These are phyloP conservation scores for Aphanoascus verrucosus DNA, from an alignment of 2,329 filamentous ascomycete genomes.

Conservation along the genomic window DNA sequence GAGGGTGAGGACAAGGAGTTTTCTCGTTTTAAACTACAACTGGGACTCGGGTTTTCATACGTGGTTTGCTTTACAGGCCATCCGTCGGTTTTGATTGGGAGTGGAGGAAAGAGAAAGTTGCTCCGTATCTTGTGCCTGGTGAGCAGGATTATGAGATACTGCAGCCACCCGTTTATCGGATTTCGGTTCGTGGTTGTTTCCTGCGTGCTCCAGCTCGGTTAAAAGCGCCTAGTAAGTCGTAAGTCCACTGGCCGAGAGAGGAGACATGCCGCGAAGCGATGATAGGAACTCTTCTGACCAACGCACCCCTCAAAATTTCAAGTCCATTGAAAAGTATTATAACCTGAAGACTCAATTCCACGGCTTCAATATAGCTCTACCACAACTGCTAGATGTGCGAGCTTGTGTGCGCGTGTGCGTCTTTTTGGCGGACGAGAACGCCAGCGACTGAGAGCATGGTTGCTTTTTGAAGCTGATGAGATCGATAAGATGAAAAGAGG, in stretches of 20 bases:
- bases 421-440: no score
- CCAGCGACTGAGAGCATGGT: no score
- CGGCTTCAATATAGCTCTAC: no score
- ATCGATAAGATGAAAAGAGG: background rate
- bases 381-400: no score
- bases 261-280: background rate
- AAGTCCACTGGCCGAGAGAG: background rate
- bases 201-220: background rate
- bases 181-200: background rate
- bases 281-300: background rate
- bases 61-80: background rate
- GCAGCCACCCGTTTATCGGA: slow-evolving; percentile 8
- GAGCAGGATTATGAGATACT: background rate
- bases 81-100: background rate
- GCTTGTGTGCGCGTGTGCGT: no score
- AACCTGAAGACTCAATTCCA: no score
- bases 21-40: background rate
- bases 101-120: background rate
- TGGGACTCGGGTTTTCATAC: background rate
- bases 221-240: background rate
- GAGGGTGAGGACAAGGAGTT: background rate
- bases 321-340: no score
- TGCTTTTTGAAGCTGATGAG: background rate
- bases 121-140: background rate
- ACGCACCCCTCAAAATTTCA: no score